Conservation (phyloP, 164 flowering plant genomes). For the Dillenia turbinata region DNA sequence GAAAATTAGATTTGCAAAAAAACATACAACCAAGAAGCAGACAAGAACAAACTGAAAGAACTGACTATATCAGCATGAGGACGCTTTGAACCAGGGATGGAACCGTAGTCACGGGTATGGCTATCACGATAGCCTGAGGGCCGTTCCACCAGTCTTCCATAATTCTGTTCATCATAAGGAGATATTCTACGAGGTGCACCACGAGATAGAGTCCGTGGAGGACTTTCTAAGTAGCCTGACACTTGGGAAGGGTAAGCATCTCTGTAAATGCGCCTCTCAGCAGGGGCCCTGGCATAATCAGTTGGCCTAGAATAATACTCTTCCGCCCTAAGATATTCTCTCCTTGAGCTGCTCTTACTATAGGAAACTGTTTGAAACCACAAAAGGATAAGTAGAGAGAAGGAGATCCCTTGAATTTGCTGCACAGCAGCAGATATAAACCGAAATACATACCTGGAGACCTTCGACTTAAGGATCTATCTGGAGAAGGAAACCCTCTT, state of each 20-base stretch:
- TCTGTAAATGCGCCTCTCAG: constrained; percentile 14
- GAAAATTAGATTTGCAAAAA: neutral
- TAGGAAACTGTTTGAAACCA: constrained; percentile 8
- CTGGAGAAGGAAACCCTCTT: constrained; percentile 10
- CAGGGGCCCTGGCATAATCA: constrained; percentile 16
- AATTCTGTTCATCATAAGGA: constrained; percentile 22
- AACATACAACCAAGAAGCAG: neutral
- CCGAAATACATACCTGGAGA: constrained; percentile 20
- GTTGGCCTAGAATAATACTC: constrained; percentile 13
- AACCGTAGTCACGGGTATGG: constrained; percentile 18
- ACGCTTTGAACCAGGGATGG: constrained; percentile 23
- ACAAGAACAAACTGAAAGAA: neutral
- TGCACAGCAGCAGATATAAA: neutral
- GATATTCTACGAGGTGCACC: constrained; percentile 14
- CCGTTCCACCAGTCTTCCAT: constrained; percentile 16
- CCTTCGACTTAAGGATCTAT: constrained; percentile 14
- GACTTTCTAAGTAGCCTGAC: constrained; percentile 12
- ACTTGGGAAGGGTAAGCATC: constrained; percentile 14
- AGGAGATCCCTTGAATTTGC: neutral
- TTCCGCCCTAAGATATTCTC: constrained; percentile 15
- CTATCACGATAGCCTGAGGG: constrained; percentile 19
- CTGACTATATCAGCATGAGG: constrained; percentile 13
- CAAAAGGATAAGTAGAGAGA: neutral
- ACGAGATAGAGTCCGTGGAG: constrained; percentile 9
- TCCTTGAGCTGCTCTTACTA: constrained; percentile 17